A percentile compares a stretch with the other conserved stretches of the same genome.
phyloP scores from a whole-genome alignment of 805 yeast species.

The Zygoascus biomembranicola region DNA sequence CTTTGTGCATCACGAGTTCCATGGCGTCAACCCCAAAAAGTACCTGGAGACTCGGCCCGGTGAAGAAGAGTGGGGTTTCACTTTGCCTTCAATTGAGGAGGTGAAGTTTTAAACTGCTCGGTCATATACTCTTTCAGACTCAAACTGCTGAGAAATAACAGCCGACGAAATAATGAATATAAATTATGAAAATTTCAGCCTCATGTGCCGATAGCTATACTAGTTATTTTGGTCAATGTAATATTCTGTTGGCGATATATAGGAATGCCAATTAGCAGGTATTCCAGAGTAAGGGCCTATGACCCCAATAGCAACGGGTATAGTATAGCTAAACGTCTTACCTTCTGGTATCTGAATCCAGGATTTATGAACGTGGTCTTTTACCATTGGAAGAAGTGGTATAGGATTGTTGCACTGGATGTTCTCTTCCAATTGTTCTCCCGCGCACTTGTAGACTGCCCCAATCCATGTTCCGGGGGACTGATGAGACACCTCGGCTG shows the following conservation, averaged over 20 bases:
- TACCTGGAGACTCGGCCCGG: slow-evolving; percentile 44
- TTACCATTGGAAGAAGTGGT: slow-evolving; percentile 14
- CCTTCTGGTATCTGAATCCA: slow-evolving; percentile 14
- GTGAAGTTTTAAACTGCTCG: not conserved
- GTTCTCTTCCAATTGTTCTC: slow-evolving; percentile 8
- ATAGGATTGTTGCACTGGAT: slow-evolving; percentile 11
- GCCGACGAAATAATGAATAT: not conserved
- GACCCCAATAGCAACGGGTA: slow-evolving; percentile 11
- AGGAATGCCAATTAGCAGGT: slow-evolving; percentile 9
- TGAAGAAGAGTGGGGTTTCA: slow-evolving; percentile 50
- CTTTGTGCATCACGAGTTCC: slow-evolving; percentile 71
- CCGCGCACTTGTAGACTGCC: slow-evolving; percentile 18
- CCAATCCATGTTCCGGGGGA: slow-evolving; percentile 19
- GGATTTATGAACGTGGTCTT: slow-evolving; percentile 12
- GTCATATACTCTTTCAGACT: not conserved
- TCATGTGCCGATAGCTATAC: not conserved
- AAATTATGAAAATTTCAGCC: not conserved
- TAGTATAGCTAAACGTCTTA: slow-evolving; percentile 7
- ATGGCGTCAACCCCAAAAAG: slow-evolving; percentile 62
- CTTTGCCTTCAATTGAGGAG: slow-evolving; percentile 4
- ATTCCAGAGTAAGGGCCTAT: not conserved
- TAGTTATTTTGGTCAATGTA: not conserved
- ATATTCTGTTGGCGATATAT: slow-evolving; percentile 9
- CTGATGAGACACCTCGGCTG: not conserved
- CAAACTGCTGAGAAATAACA: not conserved